phyloP scores from a whole-genome alignment of 225 moss, liverwort and hornwort genomes.

The Marchantia paleacea region DNA sequence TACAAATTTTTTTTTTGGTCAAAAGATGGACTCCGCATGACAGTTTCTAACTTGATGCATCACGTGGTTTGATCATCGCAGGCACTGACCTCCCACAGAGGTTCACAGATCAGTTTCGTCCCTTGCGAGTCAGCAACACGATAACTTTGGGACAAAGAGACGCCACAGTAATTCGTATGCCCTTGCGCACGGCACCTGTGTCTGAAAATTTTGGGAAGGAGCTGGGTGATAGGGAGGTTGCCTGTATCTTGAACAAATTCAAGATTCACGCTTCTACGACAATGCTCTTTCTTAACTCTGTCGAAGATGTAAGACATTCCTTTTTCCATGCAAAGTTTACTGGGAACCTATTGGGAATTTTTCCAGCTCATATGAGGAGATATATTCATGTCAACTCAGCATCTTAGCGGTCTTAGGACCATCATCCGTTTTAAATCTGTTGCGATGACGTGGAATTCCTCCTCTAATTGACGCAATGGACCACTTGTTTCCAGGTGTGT shows the following conservation, averaged over 20 bases:
- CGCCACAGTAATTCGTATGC: slow-evolving; percentile 72
- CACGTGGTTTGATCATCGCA: slow-evolving; percentile 17
- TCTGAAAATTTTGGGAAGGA: slow-evolving; percentile 38
- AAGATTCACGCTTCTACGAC: slow-evolving; percentile 68
- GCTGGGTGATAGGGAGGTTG: slow-evolving; percentile 61
- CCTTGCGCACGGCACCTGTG: slow-evolving; percentile 50
- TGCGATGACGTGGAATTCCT: no score
- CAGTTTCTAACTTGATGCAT: neutral
- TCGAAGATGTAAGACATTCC: slow-evolving; percentile 65
- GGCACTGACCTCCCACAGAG: slow-evolving; percentile 72
- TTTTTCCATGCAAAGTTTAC: neutral
- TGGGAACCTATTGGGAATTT: neutral
- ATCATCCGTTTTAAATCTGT: neutral
- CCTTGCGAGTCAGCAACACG: slow-evolving; percentile 54
- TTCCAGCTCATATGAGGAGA: neutral
- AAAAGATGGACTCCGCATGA: no score
- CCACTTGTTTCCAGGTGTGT: slow-evolving; percentile 49
- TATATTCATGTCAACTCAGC: neutral
- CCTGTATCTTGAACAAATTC: slow-evolving; percentile 61
- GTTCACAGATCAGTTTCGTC: slow-evolving; percentile 76
- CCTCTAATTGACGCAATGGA: neutral
- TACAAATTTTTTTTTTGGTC: neutral
- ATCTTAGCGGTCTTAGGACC: neutral
- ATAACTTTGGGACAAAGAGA: slow-evolving; percentile 58
- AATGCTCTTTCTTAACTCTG: slow-evolving; percentile 61